A percentile compares a stretch with the other conserved stretches of the same genome.
phyloP scores from a whole-genome alignment of 2,329 filamentous ascomycete species.

The Colletotrichum sp. region DNA sequence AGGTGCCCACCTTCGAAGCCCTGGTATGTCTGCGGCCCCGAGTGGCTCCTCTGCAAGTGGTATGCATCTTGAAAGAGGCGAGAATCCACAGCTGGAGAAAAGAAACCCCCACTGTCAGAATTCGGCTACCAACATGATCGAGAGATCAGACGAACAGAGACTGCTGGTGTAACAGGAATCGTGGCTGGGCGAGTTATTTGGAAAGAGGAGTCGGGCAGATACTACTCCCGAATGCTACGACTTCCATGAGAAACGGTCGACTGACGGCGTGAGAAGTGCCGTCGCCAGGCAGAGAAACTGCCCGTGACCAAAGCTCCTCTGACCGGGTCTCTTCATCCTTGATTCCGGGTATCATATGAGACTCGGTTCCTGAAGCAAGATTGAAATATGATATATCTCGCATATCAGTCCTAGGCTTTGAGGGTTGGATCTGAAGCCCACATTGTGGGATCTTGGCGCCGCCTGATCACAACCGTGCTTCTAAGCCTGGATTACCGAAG shows the following conservation, averaged over 20 bases:
- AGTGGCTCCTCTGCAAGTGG: neutral
- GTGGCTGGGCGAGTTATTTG: neutral
- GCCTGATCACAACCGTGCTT: neutral
- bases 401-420: neutral
- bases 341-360: neutral
- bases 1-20: neutral
- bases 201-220: neutral
- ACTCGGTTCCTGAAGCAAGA: neutral
- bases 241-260: neutral
- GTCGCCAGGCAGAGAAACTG: neutral
- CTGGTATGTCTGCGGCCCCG: neutral
- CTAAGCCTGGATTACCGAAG: neutral
- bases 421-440: neutral
- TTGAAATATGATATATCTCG: neutral
- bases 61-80: neutral
- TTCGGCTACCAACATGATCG: neutral
- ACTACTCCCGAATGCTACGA: neutral
- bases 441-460: neutral
- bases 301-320: neutral
- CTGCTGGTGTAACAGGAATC: neutral
- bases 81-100: conserved; percentile 3
- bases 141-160: neutral
- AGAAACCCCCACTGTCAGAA: neutral
- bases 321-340: neutral
- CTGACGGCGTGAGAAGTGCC: neutral